Evolutionary conservation across 2,329 filamentous ascomycete species (phyloP).

Genomic region (Alternaria triticina): DNA sequence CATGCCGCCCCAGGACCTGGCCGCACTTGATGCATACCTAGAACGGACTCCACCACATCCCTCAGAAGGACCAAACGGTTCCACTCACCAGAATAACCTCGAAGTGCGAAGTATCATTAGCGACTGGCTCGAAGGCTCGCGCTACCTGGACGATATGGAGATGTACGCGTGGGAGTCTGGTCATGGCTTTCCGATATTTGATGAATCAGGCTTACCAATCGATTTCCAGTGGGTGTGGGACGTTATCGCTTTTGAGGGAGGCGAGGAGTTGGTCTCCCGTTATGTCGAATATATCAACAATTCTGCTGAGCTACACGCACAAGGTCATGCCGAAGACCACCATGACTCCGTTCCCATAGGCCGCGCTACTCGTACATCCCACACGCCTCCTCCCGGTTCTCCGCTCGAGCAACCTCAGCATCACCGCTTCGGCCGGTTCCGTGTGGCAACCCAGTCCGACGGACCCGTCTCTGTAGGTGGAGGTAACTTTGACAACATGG

Average conservation of each 20-base stretch:
- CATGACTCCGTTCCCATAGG: not conserved
- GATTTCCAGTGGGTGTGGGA: conserved; percentile 1
- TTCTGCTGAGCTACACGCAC: not conserved
- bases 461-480: not conserved
- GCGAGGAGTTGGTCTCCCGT: not conserved
- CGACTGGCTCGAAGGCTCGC: not conserved
- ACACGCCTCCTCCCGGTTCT: not conserved
- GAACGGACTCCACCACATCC: not conserved
- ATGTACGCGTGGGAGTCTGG: not conserved
- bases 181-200: not conserved
- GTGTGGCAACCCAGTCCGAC: not conserved
- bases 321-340: not conserved
- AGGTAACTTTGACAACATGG: not conserved
- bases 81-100: not conserved
- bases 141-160: not conserved
- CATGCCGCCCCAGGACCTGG: not conserved
- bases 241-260: not conserved
- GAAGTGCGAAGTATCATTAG: not conserved
- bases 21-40: not conserved
- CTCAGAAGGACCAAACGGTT: not conserved
- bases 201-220: not conserved
- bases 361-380: not conserved
- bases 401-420: not conserved
- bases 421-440: not conserved
- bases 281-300: not conserved